phyloP scores from a whole-genome alignment of 2,329 filamentous ascomycete genomes.

The Diaporthe helianthi region DNA sequence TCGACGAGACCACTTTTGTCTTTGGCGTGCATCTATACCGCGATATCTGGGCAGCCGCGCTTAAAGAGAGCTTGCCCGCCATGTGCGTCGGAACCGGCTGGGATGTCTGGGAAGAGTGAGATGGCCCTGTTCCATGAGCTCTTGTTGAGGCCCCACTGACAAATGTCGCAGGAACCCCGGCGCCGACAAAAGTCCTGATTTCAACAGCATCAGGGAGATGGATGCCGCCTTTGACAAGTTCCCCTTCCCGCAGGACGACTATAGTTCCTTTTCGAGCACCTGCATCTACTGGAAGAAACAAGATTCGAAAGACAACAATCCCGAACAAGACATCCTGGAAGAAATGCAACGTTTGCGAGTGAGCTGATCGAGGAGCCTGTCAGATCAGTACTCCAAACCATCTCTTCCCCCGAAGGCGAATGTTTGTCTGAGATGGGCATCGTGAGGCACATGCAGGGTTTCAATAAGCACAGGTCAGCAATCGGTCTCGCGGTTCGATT shows the following conservation, averaged over 20 bases:
- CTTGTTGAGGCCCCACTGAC: not conserved
- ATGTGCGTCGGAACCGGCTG: conserved; percentile 65
- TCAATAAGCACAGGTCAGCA: not conserved
- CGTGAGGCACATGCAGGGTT: not conserved
- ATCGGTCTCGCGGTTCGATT: not conserved
- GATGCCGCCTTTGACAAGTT: conserved; percentile 43
- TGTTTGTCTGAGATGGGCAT: not conserved
- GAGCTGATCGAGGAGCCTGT: not conserved
- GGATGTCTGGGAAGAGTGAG: conserved; percentile 59
- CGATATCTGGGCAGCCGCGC: conserved; percentile 58
- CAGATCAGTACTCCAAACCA: not conserved
- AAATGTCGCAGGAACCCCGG: not conserved
- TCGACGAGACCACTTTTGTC: conserved; percentile 59
- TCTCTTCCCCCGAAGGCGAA: not conserved
- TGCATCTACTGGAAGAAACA: conserved; percentile 48
- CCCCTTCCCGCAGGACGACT: conserved; percentile 48
- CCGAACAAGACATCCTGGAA: not conserved
- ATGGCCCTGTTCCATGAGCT: conserved; percentile 3
- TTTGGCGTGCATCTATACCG: conserved; percentile 69
- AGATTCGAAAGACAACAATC: not conserved
- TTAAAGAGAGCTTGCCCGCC: conserved; percentile 55
- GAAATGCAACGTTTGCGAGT: not conserved
- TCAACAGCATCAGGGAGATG: conserved; percentile 45
- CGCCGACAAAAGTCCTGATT: conserved; percentile 37
- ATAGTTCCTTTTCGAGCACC: conserved; percentile 50